Evolutionary conservation across 805 yeast species (phyloP).

Genomic region (Tetrapisispora phaffii): DNA sequence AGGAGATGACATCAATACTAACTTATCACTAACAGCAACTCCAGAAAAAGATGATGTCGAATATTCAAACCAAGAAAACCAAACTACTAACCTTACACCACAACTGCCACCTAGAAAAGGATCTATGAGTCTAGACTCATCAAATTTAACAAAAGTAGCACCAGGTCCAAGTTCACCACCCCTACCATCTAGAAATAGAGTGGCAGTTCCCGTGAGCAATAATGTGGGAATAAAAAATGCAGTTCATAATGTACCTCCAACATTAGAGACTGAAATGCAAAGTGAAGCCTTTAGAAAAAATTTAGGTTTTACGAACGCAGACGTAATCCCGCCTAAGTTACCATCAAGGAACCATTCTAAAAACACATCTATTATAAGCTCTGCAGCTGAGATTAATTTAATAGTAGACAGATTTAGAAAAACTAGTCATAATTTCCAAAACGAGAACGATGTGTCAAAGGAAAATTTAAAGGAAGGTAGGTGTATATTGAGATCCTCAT

Average conservation of each 20-base stretch:
- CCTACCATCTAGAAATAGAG: background rate
- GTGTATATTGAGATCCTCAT: conserved; percentile 32
- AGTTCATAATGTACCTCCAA: conserved; percentile 25
- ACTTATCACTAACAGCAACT: no score
- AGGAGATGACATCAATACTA: no score
- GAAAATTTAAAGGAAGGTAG: conserved; percentile 43
- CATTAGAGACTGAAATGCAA: conserved; percentile 23
- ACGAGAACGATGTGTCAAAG: conserved; percentile 42
- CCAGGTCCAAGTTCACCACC: conserved; percentile 18
- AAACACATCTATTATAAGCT: conserved; percentile 11
- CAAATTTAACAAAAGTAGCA: conserved; percentile 20
- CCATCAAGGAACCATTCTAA: conserved; percentile 7
- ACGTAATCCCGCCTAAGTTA: conserved; percentile 8
- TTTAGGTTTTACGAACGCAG: conserved; percentile 11
- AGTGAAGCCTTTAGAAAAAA: conserved; percentile 20
- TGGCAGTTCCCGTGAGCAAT: background rate
- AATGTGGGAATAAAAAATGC: conserved; percentile 2
- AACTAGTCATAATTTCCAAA: conserved; percentile 41
- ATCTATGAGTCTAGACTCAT: background rate
- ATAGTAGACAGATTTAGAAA: conserved; percentile 51
- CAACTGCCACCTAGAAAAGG: background rate
- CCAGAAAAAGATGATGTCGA: background rate
- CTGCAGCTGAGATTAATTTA: conserved; percentile 43
- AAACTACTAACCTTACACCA: background rate
- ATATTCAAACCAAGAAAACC: background rate